Percentiles rank a stretch among this genome's conserved stretches.
Evolutionary conservation across 169 alveolate genomes (phyloP).

Genomic region (Neospora caninum): DNA sequence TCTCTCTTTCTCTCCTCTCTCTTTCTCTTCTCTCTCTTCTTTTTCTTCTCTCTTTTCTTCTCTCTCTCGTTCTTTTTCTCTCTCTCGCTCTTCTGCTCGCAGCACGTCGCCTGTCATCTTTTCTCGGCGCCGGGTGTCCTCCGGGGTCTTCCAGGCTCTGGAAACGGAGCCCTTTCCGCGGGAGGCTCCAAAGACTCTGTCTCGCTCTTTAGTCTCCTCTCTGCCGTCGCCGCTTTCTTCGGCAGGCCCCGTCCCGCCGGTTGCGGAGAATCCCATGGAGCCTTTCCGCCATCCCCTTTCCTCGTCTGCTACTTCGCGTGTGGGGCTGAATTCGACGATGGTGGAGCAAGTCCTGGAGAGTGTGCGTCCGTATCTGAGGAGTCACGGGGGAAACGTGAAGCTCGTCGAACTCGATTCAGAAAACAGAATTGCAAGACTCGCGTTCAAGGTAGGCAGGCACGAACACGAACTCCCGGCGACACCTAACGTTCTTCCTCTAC

Average conservation of each 20-base stretch:
- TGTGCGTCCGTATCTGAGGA: background rate
- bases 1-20: background rate
- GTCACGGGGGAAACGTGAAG: constrained; percentile 34
- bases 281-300: background rate
- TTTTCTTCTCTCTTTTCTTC: background rate
- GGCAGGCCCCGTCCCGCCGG: background rate
- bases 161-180: too few species aligned
- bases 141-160: background rate
- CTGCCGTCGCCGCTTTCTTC: background rate
- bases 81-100: background rate
- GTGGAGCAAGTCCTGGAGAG: constrained; percentile 25
- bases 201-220: background rate
- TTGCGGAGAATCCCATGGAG: background rate
- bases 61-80: background rate
- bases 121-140: background rate
- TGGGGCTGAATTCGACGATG: constrained; percentile 9
- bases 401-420: background rate
- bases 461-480: background rate
- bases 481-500: background rate
- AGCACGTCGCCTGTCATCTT: background rate
- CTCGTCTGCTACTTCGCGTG: background rate
- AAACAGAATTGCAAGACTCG: background rate
- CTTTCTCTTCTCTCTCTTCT: background rate
- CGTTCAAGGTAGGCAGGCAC: background rate
- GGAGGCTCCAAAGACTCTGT: too few species aligned